These are phyloP conservation scores for Amylocystis lapponica DNA, from an alignment of 768 basidiomycete species.

Conservation along the genomic window DNA sequence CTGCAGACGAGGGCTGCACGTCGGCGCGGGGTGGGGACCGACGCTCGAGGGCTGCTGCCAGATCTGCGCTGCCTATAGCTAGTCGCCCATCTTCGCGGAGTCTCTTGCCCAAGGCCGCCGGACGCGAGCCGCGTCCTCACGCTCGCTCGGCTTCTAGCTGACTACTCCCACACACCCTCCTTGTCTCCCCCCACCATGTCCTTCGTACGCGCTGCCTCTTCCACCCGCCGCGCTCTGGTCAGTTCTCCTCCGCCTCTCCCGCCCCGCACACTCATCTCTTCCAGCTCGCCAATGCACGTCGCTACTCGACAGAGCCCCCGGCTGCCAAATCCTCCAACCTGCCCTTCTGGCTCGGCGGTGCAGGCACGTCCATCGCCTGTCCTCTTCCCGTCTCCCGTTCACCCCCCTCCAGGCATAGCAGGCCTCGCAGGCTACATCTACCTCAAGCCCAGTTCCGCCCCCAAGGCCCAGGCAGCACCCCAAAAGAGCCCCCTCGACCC, in stretches of 20 bases:
- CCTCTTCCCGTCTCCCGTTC: constrained; percentile 22
- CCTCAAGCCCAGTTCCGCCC: constrained; percentile 25
- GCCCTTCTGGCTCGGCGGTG: constrained; percentile 43
- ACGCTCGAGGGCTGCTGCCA: too few species aligned
- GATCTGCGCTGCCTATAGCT: too few species aligned
- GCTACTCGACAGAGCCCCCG: constrained; percentile 41
- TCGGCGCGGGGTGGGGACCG: too few species aligned
- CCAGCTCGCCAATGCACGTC: constrained; percentile 29
- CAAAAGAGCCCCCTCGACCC: constrained; percentile 71
- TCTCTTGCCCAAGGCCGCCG: too few species aligned
- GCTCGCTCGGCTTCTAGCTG: not conserved
- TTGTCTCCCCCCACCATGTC: constrained; percentile 11
- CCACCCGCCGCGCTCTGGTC: constrained; percentile 10
- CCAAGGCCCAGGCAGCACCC: constrained; percentile 25
- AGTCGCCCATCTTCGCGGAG: too few species aligned
- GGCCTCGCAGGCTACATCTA: constrained; percentile 43
- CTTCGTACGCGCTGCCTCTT: constrained; percentile 16
- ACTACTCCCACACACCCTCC: not conserved
- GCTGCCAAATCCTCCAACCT: constrained; percentile 43
- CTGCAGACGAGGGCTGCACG: too few species aligned
- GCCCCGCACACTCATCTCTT: not conserved
- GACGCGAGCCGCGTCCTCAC: too few species aligned
- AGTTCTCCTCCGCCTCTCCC: not conserved
- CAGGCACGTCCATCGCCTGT: constrained; percentile 31
- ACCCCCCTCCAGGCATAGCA: constrained; percentile 25